Evolutionary conservation across 495 filamentous ascomycete species (phyloP).

Genomic region (Daldinia childiae): DNA sequence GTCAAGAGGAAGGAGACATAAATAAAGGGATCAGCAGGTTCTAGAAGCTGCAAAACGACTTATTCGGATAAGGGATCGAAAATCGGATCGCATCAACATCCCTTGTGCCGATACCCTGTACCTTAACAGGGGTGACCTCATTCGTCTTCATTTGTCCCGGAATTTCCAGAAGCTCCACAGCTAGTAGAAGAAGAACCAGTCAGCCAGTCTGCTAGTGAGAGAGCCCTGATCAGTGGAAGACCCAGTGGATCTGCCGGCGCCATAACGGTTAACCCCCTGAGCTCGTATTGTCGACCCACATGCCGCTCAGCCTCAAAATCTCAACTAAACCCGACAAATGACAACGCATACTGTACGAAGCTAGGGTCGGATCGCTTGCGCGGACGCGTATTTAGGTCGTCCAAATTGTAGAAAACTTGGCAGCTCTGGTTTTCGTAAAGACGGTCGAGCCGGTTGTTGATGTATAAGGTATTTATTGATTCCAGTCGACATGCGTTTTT

Average conservation of each 20-base stretch:
- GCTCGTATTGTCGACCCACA: conserved; percentile 37
- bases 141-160: conserved; percentile 17
- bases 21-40: conserved; percentile 35
- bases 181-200: conserved; percentile 1
- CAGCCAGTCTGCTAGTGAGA: too few relatives aligned
- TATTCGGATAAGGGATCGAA: conserved; percentile 38
- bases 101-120: conserved; percentile 21
- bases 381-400: conserved; percentile 14
- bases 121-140: conserved; percentile 14
- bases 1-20: conserved; percentile 20
- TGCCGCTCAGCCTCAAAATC: conserved; percentile 42
- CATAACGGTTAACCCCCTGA: conserved; percentile 25
- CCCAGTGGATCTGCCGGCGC: conserved; percentile 35
- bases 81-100: conserved; percentile 40
- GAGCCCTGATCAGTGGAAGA: neutral
- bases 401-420: neutral
- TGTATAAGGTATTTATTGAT: neutral
- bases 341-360: conserved; percentile 15
- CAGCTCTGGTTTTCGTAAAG: neutral
- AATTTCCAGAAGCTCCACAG: conserved; percentile 25
- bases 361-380: conserved; percentile 21
- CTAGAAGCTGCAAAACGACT: conserved; percentile 31
- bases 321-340: conserved; percentile 18
- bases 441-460: neutral
- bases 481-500: neutral